These are phyloP conservation scores for Solanum chiquidenum DNA, from an alignment of 257 asterid genomes.

Conservation along the genomic window DNA sequence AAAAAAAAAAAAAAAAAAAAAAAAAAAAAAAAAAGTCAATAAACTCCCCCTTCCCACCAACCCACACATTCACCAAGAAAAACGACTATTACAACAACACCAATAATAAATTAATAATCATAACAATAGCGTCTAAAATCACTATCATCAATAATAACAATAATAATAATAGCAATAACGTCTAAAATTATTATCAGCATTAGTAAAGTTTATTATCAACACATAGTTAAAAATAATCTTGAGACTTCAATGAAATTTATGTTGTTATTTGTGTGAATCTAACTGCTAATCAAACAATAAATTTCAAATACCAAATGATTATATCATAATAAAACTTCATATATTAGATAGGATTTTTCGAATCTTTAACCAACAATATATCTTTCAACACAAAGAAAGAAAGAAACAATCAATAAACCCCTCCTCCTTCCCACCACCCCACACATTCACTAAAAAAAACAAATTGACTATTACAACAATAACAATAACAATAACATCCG, in stretches of 20 bases:
- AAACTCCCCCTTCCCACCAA: neutral
- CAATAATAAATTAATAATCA: no score
- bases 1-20: no score
- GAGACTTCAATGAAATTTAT: no score
- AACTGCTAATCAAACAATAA: neutral
- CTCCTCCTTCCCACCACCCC: neutral
- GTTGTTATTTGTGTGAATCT: no score
- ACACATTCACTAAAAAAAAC: neutral
- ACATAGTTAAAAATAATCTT: no score
- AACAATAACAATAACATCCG: neutral
- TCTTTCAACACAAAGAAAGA: neutral
- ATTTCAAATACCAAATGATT: neutral
- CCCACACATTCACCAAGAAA: no score
- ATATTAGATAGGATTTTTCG: neutral
- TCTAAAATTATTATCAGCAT: no score
- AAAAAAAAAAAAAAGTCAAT: neutral
- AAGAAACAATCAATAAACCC: neutral
- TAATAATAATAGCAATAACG: no score
- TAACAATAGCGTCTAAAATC: no score
- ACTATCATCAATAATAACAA: no score
- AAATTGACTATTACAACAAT: neutral
- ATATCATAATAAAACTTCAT: neutral
- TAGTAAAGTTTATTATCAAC: no score
- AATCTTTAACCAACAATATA: neutral
- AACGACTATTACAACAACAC: no score